Evolutionary conservation across 805 yeast species (phyloP).

Genomic region (Sugiyamaella marilandica): DNA sequence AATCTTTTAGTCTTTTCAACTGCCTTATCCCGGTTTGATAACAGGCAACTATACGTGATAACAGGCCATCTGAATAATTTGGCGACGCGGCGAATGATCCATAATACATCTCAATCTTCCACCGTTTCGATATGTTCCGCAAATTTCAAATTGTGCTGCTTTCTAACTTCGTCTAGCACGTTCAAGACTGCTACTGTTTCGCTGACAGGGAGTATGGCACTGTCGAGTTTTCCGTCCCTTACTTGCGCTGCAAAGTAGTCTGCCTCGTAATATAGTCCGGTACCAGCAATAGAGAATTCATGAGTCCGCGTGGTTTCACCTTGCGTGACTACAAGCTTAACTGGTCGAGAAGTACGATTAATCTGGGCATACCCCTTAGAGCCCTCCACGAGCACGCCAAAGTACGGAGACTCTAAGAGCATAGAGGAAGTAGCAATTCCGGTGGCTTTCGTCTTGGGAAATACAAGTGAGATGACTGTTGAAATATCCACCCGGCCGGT

Average conservation of each 20-base stretch:
- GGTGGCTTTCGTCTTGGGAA: constrained; percentile 15
- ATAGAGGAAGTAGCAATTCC: constrained; percentile 16
- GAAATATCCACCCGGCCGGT: constrained; percentile 18
- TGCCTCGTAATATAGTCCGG: constrained; percentile 5
- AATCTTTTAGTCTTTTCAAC: too few species aligned
- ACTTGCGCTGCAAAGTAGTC: background rate
- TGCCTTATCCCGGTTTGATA: too few species aligned
- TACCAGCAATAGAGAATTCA: background rate
- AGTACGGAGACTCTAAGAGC: constrained; percentile 2
- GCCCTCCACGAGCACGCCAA: constrained; percentile 13
- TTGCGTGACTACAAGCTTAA: background rate
- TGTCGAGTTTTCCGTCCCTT: background rate
- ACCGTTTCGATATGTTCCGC: background rate
- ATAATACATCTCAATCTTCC: background rate
- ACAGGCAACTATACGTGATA: too few species aligned
- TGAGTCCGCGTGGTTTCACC: background rate
- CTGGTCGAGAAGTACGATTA: constrained; percentile 3
- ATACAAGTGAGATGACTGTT: constrained; percentile 13
- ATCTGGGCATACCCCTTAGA: constrained; percentile 11
- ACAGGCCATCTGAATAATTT: too few species aligned
- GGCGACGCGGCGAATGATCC: too few species aligned
- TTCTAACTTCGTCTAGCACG: background rate
- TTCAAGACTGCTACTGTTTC: background rate
- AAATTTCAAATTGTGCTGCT: background rate
- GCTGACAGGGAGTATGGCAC: background rate